Evolutionary conservation across 2,329 filamentous ascomycete species (phyloP), one percentile per base, ranked within the genome.

Genomic region (Aureobasidium sp.): DNA sequence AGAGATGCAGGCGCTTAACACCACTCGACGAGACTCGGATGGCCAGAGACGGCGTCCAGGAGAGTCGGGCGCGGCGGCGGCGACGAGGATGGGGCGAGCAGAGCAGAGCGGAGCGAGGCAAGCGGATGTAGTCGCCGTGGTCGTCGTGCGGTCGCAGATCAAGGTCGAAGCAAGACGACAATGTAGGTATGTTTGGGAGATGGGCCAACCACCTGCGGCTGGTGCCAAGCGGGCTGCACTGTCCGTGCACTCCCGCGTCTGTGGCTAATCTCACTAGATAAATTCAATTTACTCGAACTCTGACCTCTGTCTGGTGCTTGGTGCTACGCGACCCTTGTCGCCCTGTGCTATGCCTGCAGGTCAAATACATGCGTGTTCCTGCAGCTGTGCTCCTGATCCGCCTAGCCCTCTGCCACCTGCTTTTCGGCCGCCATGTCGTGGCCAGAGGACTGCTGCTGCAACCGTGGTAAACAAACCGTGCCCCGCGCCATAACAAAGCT

Each of bases 1-100:
- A 41, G n/a, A 57, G 53, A 41, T 57, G 53, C 56, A 51, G 57
- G 57, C 57, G 57, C 57, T 60, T 60, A 60, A 60, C 29, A 47
- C 31, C 34, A 45, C 53, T 45, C 39, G 53, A 45, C 53, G n/a
- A 36, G 22, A 45, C 44, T 60, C 57, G 41, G n/a, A 17, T 44
- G 4, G 55, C 42, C 34, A 20, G 47, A 36, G 25, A 31, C 8
- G 3, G 45, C 17, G 57, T 20, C 34, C 22, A 34, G 25, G 11
- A 15, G 17, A 15, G 22, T 36, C 31, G 41, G 41, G 41, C 42
- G 42, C 42, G 22, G 55, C 52, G 52, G 20, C 53, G 53, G 9
- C 53, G 53, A 45, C 41, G 41, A 48, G 55, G 20, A 29, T 31
- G 29, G 42, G 31, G 37, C 27, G 42, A 31, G 25, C 42, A 39